Conservation (phyloP, 1,284 basidiomycete species). For the Pholiota adiposa region DNA sequence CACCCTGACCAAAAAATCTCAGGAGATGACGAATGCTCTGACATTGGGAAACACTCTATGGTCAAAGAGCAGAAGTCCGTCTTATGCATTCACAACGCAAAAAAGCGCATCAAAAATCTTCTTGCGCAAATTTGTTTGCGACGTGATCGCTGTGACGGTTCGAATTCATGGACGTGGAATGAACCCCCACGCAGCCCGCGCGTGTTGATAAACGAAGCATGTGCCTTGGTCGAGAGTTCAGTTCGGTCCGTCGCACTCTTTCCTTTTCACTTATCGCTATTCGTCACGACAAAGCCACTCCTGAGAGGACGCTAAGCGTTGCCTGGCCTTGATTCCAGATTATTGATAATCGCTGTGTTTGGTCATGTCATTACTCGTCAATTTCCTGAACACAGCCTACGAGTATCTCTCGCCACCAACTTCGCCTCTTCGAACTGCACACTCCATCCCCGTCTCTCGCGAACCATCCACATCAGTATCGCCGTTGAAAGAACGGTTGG, state of each 20-base stretch:
- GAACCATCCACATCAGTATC: constrained; percentile 39
- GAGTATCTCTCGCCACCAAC: constrained; percentile 52
- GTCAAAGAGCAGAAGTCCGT: not conserved
- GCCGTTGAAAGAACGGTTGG: constrained; percentile 53
- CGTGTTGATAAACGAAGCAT: constrained; percentile 17
- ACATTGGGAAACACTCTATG: too few relatives aligned
- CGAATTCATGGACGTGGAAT: not conserved
- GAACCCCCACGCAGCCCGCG: constrained; percentile 11
- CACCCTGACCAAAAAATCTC: not conserved
- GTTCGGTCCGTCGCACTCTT: constrained; percentile 7
- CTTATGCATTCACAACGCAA: not conserved
- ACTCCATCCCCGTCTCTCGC: constrained; percentile 30
- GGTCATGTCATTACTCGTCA: constrained; percentile 42
- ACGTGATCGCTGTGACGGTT: not conserved
- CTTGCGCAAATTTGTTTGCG: not conserved
- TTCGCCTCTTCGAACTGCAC: constrained; percentile 17
- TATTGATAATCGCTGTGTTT: constrained; percentile 41
- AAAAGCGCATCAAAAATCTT: not conserved
- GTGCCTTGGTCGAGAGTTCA: not conserved
- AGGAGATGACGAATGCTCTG: too few relatives aligned
- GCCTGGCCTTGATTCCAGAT: constrained; percentile 24
- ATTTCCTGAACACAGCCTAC: constrained; percentile 59
- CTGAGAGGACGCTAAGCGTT: constrained; percentile 6
- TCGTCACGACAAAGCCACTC: not conserved
- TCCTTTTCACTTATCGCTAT: constrained; percentile 7